phyloP scores from a whole-genome alignment of 2,329 filamentous ascomycete species.

The Cladorrhinum sp. region DNA sequence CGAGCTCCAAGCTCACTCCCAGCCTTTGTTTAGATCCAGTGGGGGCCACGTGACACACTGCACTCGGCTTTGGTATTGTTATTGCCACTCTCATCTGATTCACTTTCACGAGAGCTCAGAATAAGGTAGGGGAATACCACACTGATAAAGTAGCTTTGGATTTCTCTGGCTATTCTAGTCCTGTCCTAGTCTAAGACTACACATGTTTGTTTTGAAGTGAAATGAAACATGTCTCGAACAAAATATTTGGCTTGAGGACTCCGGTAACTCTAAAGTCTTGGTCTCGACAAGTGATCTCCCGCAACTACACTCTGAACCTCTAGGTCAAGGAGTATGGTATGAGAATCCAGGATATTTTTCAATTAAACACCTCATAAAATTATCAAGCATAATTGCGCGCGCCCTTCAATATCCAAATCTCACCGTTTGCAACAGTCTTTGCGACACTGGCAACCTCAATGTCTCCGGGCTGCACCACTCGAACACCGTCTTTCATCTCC shows the following conservation, averaged over 20 bases:
- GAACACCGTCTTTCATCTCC: conserved; percentile 67
- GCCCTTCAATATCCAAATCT: conserved; percentile 72
- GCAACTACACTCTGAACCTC: too few relatives aligned
- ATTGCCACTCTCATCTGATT: not conserved
- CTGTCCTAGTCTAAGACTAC: not conserved
- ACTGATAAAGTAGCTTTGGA: too few relatives aligned
- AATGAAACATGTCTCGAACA: not conserved
- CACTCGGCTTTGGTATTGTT: not conserved
- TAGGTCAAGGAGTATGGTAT: too few relatives aligned
- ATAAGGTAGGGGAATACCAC: too few relatives aligned
- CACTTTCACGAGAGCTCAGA: not conserved
- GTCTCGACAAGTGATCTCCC: too few relatives aligned
- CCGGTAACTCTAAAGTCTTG: too few relatives aligned
- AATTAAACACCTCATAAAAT: not conserved
- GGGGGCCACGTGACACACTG: not conserved
- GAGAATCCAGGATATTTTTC: too few relatives aligned
- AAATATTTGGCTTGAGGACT: too few relatives aligned
- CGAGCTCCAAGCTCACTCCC: not conserved
- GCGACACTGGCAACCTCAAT: conserved; percentile 74
- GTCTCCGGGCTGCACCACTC: conserved; percentile 71
- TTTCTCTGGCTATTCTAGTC: too few relatives aligned
- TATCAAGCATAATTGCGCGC: conserved; percentile 44
- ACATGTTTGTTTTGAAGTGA: not conserved
- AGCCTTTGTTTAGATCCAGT: not conserved
- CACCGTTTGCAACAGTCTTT: conserved; percentile 78